Conservation (phyloP, 768 basidiomycete species). For the Kwoniella europaea region DNA sequence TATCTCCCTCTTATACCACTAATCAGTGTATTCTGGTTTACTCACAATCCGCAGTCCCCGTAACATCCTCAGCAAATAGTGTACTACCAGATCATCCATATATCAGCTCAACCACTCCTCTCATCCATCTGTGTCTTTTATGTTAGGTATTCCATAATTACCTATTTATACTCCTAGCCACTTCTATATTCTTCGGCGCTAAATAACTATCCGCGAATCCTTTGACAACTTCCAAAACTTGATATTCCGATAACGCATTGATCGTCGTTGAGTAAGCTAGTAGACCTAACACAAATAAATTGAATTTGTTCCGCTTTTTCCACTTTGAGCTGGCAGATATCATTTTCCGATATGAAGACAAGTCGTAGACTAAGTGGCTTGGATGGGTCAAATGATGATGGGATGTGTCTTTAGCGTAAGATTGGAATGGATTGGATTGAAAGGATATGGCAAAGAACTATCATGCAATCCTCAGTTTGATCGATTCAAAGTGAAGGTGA, state of each 20-base stretch:
- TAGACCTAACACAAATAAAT: no score
- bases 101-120: not conserved
- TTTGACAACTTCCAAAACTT: slow-evolving; percentile 22
- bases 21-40: not conserved
- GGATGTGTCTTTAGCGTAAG: no score
- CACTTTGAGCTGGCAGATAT: no score
- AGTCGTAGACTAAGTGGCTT: no score
- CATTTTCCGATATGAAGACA: no score
- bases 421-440: no score
- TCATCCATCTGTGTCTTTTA: not conserved
- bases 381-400: no score
- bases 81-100: slow-evolving; percentile 22
- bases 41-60: slow-evolving; percentile 36
- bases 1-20: not conserved
- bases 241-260: slow-evolving; percentile 7
- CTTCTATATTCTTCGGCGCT: slow-evolving; percentile 18
- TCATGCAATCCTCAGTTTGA: no score
- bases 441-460: no score
- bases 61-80: slow-evolving; percentile 39
- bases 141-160: not conserved
- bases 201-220: slow-evolving; percentile 27
- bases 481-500: no score
- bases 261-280: not conserved
- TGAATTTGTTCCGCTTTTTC: no score
- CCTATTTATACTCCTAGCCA: slow-evolving; percentile 31